These are phyloP conservation scores for Cystofilobasidium bisporidii DNA, from an alignment of 768 basidiomycete species.

Conservation along the genomic window DNA sequence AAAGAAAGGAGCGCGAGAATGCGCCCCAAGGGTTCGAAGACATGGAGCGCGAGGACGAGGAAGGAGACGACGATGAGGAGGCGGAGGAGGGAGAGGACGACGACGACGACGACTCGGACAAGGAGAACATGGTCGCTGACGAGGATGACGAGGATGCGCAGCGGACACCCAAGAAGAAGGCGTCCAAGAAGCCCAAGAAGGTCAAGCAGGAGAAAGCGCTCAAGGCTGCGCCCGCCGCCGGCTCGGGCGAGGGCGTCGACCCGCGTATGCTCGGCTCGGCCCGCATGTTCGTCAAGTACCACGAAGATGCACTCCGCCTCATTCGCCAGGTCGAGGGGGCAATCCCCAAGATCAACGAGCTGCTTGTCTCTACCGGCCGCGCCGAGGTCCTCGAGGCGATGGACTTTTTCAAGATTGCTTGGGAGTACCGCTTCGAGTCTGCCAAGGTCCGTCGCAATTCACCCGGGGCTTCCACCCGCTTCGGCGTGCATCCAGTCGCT, in stretches of 20 bases:
- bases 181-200: slow-evolving; percentile 24
- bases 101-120: slow-evolving; percentile 44
- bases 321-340: slow-evolving; percentile 60
- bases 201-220: slow-evolving; percentile 32
- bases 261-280: slow-evolving; percentile 57
- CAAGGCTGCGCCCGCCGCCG: slow-evolving; percentile 41
- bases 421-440: slow-evolving; percentile 67
- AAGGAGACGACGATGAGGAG: slow-evolving; percentile 25
- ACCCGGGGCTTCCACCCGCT: too few species aligned
- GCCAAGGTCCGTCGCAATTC: slow-evolving; percentile 58
- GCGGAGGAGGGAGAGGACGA: slow-evolving; percentile 3
- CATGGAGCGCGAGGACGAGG: slow-evolving; percentile 31
- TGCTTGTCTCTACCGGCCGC: slow-evolving; percentile 65
- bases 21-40: slow-evolving; percentile 28
- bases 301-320: slow-evolving; percentile 72
- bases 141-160: slow-evolving; percentile 34
- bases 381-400: slow-evolving; percentile 46
- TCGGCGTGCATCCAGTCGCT: too few species aligned
- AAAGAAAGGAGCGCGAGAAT: slow-evolving; percentile 49
- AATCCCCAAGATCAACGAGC: slow-evolving; percentile 59
- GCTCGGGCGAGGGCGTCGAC: slow-evolving; percentile 49
- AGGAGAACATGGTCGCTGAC: slow-evolving; percentile 37
- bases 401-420: slow-evolving; percentile 72
- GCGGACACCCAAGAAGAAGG: slow-evolving; percentile 32
- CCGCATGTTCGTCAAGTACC: slow-evolving; percentile 72